Evolutionary conservation across 441 rosid species (phyloP), one percentile per base, ranked within the genome.

Genomic region (Corymbia calophylla): DNA sequence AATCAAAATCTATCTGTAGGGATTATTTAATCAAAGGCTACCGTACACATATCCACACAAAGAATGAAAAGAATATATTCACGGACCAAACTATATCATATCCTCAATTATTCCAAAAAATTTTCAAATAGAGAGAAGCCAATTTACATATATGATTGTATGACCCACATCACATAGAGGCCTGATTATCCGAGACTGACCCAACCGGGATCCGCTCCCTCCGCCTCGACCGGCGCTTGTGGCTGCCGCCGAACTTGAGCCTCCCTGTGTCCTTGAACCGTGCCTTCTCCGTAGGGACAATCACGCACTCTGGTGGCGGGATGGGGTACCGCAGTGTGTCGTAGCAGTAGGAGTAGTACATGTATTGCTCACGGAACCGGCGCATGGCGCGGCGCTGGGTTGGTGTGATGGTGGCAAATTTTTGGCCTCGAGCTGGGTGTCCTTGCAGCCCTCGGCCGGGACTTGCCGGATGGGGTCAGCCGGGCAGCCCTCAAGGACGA

Each of bases 271-370:
- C 94, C 29, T 73, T 93, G 84, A 96, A 97, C 44, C 95, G 91
- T 15, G 88, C 91, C 77, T 91, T 93, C 90, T 98, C 99, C 0
- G 88, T 32, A 1, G 97, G 92, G 87, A 92, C 93, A 15, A 95
- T 91, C 9, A 94, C 95, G 32, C 99, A 98, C 70, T 97, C 99
- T 0, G 99, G 96, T 0, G 87, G 94, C 0, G 97, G 88, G 25
- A 92, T 86, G 0, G 97, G 97, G 70, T 98, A 98, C 88, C 99
- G 90, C 64, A 94, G 35, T 0, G 92, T 86, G 44, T 98, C 99
- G 27, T 98, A 96, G 86, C 99, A 98, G 55, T 96, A 97, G 5
- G 99, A 96, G 87, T 98, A 98, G 82, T 97, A 98, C 97, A 96
- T 96, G 86, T 91, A 94, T 27, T 93, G 95, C 31, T 93, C 94